A percentile compares a stretch with the other conserved stretches of the same genome.
These are phyloP conservation scores for Fusarium goolgardi DNA, from an alignment of 2,329 filamentous ascomycete species.

Conservation along the genomic window DNA sequence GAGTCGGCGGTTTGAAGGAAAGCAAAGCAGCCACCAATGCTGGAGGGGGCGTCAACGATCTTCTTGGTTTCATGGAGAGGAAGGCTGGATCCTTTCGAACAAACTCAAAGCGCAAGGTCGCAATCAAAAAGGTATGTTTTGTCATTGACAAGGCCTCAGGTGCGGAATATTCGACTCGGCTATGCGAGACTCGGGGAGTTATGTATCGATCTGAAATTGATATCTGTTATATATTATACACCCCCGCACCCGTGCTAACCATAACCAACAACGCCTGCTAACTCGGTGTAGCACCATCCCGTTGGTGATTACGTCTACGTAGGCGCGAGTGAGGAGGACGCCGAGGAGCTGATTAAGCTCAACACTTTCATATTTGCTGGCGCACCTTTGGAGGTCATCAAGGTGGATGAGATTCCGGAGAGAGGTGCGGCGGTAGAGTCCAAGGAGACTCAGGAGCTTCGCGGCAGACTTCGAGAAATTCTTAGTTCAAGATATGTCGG, in stretches of 20 bases:
- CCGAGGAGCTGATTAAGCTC: constrained; percentile 72
- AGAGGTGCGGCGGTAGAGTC: constrained; percentile 59
- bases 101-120: constrained; percentile 62
- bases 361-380: constrained; percentile 78
- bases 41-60: constrained; percentile 73
- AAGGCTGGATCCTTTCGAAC: constrained; percentile 70
- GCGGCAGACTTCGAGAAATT: constrained; percentile 75
- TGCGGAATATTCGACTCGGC: constrained; percentile 40
- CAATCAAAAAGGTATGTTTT: constrained; percentile 81
- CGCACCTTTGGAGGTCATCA: constrained; percentile 66
- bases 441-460: constrained; percentile 68
- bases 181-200: constrained; percentile 37
- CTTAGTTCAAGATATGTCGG: constrained; percentile 79
- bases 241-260: constrained; percentile 38
- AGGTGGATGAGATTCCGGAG: constrained; percentile 57
- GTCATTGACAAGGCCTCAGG: constrained; percentile 50
- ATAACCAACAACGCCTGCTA: constrained; percentile 65
- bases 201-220: constrained; percentile 36
- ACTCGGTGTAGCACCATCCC: constrained; percentile 75
- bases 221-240: constrained; percentile 37
- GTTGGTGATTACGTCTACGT: constrained; percentile 77
- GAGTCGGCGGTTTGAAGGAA: constrained; percentile 71
- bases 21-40: constrained; percentile 75
- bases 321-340: constrained; percentile 72
- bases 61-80: constrained; percentile 76